Base-by-base conservation (phyloP, 2,329 filamentous ascomycete species). In the Domatiomyces catenatus region DNA sequence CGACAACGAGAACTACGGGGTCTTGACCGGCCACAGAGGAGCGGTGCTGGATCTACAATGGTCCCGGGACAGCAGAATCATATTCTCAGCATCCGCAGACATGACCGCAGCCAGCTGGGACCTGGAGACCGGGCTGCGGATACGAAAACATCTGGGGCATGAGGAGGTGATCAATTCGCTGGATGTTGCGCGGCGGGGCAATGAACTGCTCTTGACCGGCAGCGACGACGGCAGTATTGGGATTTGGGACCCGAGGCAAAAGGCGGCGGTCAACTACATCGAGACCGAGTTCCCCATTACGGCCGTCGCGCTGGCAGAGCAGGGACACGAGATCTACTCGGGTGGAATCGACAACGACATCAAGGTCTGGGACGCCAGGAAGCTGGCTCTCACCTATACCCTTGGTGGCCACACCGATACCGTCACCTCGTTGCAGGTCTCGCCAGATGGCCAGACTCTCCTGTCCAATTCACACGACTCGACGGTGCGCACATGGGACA, bases 261-360 rank as follows among this genome's bases (percentile, higher is more conserved):
- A 95, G 67, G 80, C 86, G 49, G 90, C 88, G 0, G 78, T 84
- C 51, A 86, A 93, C 61, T 88, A 89, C 60, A 83, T 96, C 55
- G 80, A 90, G 63, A 94, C 89, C 0, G 84, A 92, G 54, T 94
- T 93, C 54, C 92, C 92, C 1, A 80, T 98, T 51, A 96, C 92
- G 1, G 85, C 90, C 0, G 80, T 96, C 5, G 86, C 88, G 15
- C 73, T 96, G n/a, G 83, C 89, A 0, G 88, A 94, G 65, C 88
- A 90, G 1, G 92, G 92, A 17, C 94, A 94, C 64, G 92, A 96
- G 69, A 79, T 98, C 22, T 98, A 92, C 66, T 84, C 86, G 5
- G 90, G 90, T 46, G 86, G 89, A 19, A 95, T 98, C 59, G 92
- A 96, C 69, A 95, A 96, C 63, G 88, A 93, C 60, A 94, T 98